Conservation (phyloP, 2,329 filamentous ascomycete genomes). For the Cladosporium oxysporum region DNA sequence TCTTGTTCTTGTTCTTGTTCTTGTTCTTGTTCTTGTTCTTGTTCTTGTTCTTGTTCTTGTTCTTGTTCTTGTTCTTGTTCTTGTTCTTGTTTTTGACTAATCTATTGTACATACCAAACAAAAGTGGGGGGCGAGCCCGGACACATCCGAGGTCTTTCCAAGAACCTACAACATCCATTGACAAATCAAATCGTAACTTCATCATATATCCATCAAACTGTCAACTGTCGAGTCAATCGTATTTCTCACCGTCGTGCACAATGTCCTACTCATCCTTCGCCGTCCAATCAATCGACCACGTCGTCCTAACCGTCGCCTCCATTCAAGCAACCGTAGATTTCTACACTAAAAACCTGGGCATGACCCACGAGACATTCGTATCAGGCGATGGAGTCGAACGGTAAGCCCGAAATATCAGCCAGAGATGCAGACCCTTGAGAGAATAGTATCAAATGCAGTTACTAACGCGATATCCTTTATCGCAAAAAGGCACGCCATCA, state of each 20-base stretch:
- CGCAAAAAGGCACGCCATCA: conserved; percentile 53
- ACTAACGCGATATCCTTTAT: background rate
- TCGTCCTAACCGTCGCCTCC: conserved; percentile 60
- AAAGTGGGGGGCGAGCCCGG: background rate
- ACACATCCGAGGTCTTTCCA: background rate
- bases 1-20: too few species aligned
- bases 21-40: too few species aligned
- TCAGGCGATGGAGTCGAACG: conserved; percentile 37
- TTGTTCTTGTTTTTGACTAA: too few species aligned
- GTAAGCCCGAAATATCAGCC: conserved; percentile 11
- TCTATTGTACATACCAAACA: too few species aligned
- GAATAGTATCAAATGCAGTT: too few species aligned
- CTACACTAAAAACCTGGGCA: conserved; percentile 59
- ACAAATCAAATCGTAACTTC: background rate
- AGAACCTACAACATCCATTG: background rate
- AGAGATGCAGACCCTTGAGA: too few species aligned
- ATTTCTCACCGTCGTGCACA: background rate
- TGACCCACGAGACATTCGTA: conserved; percentile 56
- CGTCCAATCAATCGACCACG: conserved; percentile 56
- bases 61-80: too few species aligned
- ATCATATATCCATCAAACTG: background rate
- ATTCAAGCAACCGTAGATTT: conserved; percentile 54
- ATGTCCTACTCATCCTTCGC: conserved; percentile 23
- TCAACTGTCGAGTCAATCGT: background rate
- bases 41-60: too few species aligned